phyloP scores from a whole-genome alignment of 805 yeast species.

The Candida orba region DNA sequence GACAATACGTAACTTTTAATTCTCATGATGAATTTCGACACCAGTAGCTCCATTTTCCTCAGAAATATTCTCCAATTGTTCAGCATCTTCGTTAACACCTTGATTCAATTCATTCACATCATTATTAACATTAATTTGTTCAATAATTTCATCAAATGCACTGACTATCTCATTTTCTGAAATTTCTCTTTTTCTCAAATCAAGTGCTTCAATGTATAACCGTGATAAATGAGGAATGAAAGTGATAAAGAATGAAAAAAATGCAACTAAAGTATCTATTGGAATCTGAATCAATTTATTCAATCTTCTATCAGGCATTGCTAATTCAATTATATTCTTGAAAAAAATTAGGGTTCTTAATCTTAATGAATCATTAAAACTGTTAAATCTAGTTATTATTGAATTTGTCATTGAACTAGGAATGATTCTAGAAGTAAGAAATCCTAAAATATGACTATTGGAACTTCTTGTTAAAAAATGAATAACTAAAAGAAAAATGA shows the following conservation, averaged over 20 bases:
- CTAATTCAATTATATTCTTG: background rate
- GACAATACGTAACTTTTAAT: no score
- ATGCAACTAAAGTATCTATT: background rate
- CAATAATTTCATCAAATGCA: background rate
- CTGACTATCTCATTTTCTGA: background rate
- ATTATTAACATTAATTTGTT: background rate
- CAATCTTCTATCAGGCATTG: background rate
- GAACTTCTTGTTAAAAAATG: slow-evolving; percentile 2
- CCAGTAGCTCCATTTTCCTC: background rate
- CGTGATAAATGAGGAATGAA: background rate
- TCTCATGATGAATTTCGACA: background rate
- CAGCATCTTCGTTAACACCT: no score
- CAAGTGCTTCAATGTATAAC: background rate
- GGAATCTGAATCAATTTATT: background rate
- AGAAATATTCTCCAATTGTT: background rate
- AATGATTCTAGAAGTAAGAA: background rate
- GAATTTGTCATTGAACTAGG: background rate
- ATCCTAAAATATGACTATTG: background rate
- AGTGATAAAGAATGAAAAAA: background rate
- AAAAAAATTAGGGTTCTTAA: background rate
- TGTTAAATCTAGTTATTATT: background rate
- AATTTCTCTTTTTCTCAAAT: background rate
- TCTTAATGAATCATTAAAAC: background rate
- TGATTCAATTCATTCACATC: background rate
- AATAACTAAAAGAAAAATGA: background rate